Evolutionary conservation across 2,329 filamentous ascomycete genomes (phyloP).

Genomic region (Sphaerulina vaccinii): DNA sequence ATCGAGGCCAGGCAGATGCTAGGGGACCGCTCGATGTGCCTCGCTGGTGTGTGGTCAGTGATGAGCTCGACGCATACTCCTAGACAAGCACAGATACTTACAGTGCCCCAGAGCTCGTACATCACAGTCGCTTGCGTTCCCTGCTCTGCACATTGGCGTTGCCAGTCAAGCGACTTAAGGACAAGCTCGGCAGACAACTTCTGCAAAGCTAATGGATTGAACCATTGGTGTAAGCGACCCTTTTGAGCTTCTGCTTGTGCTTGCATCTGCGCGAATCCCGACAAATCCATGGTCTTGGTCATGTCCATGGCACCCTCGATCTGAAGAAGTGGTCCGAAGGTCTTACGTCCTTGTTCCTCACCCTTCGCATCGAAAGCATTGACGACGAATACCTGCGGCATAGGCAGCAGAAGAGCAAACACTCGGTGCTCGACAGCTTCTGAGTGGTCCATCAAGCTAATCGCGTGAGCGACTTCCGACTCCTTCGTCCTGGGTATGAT

Average conservation of each 20-base stretch:
- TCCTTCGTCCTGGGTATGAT: constrained; percentile 2
- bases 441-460: not conserved
- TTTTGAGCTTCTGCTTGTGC: constrained; percentile 1
- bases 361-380: constrained; percentile 5
- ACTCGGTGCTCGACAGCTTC: not conserved
- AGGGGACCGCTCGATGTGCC: not conserved
- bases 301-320: constrained; percentile 3
- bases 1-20: constrained; percentile 9
- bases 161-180: constrained; percentile 4
- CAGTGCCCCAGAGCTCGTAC: constrained; percentile 7
- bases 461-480: not conserved
- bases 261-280: constrained; percentile 4
- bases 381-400: constrained; percentile 2
- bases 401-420: constrained; percentile 1
- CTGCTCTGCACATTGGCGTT: not conserved
- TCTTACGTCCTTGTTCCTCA: constrained; percentile 3
- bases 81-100: not conserved
- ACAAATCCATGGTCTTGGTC: constrained; percentile 1
- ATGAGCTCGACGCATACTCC: not conserved
- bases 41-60: not conserved
- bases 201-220: not conserved
- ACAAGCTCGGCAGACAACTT: not conserved
- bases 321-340: not conserved
- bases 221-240: not conserved
- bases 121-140: constrained; percentile 3